Conservation (phyloP, 2,329 filamentous ascomycete species). For the Hymenoscyphus fructigenus region DNA sequence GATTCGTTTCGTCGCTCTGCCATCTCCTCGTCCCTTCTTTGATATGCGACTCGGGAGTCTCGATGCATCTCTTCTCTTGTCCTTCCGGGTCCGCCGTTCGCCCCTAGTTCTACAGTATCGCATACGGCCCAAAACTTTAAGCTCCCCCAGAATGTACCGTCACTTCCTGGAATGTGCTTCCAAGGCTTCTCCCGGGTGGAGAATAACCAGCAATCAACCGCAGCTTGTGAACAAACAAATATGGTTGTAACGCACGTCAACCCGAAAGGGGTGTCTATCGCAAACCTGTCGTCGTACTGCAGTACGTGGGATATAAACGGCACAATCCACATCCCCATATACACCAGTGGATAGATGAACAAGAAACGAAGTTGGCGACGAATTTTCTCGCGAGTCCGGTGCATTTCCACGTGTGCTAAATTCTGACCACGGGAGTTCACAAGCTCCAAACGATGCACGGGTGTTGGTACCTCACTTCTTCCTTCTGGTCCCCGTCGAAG, state of each 20-base stretch:
- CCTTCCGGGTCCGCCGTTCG: constrained; percentile 42
- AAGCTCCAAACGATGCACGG: constrained; percentile 28
- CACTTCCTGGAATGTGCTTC: constrained; percentile 50
- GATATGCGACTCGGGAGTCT: constrained; percentile 49
- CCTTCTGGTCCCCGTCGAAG: constrained; percentile 23
- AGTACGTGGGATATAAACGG: constrained; percentile 67
- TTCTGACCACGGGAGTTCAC: constrained; percentile 32
- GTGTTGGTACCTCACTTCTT: constrained; percentile 14
- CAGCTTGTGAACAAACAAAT: constrained; percentile 64
- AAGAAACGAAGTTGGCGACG: constrained; percentile 68
- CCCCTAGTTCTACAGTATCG: constrained; percentile 29
- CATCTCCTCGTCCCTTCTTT: constrained; percentile 49
- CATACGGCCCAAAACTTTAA: constrained; percentile 37
- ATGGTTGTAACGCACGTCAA: constrained; percentile 56
- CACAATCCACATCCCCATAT: constrained; percentile 69
- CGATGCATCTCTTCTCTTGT: constrained; percentile 53
- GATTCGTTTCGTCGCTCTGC: constrained; percentile 35
- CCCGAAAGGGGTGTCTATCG: constrained; percentile 52
- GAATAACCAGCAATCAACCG: constrained; percentile 68
- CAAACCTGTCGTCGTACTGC: constrained; percentile 54
- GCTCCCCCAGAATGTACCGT: constrained; percentile 39
- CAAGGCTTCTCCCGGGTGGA: constrained; percentile 70
- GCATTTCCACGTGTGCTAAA: constrained; percentile 37
- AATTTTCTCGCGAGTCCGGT: constrained; percentile 52
- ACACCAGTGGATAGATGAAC: constrained; percentile 74